Percentiles rank a stretch among this genome's conserved stretches.
Conservation (phyloP, 345 rosid species). For the Corchorus capsularis region DNA sequence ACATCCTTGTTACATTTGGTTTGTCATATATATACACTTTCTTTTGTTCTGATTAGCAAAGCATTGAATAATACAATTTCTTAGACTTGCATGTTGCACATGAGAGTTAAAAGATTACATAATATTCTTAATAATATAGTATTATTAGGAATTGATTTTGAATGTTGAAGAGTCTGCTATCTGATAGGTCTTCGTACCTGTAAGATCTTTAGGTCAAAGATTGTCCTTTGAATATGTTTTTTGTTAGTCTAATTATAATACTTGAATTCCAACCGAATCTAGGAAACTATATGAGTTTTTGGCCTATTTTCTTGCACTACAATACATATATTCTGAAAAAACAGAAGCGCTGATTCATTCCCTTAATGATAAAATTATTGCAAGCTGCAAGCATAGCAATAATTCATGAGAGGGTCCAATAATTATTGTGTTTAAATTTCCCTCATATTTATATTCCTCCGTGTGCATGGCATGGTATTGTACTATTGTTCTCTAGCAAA, state of each 20-base stretch:
- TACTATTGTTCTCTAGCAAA: conserved; percentile 5
- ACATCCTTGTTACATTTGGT: background rate
- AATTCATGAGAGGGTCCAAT: background rate
- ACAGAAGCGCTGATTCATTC: background rate
- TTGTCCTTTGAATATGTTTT: conserved; percentile 37
- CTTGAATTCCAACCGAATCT: conserved; percentile 27
- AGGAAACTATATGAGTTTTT: background rate
- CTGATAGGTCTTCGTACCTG: conserved; percentile 34
- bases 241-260: conserved; percentile 14
- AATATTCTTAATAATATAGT: background rate
- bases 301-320: background rate
- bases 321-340: background rate
- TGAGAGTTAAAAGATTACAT: background rate
- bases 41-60: background rate
- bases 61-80: background rate
- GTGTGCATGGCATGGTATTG: conserved; percentile 42
- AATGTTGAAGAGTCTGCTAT: conserved; percentile 30
- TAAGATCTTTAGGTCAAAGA: conserved; percentile 65
- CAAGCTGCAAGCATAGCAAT: background rate
- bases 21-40: background rate
- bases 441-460: background rate
- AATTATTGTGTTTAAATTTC: too few species aligned
- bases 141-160: background rate
- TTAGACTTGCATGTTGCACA: conserved; percentile 9
- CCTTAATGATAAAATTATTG: background rate